A percentile compares a stretch with the other conserved stretches of the same genome.
Evolutionary conservation across 2,329 filamentous ascomycete species (phyloP).

Genomic region (Fusarium denticulatum): DNA sequence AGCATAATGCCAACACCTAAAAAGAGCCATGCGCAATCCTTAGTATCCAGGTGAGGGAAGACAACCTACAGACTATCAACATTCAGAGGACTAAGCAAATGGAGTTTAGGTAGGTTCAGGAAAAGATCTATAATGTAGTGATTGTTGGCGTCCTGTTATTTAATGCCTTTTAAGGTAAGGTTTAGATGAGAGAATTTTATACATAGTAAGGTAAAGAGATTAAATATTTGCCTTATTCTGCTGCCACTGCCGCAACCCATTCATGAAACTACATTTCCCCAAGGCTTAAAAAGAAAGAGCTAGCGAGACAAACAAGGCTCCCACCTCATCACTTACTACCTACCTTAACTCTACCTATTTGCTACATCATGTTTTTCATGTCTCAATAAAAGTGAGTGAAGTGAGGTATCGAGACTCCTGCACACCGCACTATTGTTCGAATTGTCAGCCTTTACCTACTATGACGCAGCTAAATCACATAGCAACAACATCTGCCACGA

Average conservation of each 20-base stretch:
- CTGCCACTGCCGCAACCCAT: not conserved
- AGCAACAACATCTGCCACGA: not conserved
- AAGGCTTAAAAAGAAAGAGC: not conserved
- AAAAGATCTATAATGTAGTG: not conserved
- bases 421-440: not conserved
- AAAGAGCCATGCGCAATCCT: not conserved
- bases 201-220: not conserved
- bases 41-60: not conserved
- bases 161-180: not conserved
- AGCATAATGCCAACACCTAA: not conserved
- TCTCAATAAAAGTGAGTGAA: not conserved
- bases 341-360: not conserved
- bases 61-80: not conserved
- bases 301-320: not conserved
- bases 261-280: not conserved
- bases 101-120: not conserved
- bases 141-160: not conserved
- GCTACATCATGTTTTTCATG: not conserved
- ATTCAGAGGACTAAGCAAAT: not conserved
- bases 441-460: not conserved
- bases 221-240: not conserved
- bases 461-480: not conserved
- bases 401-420: not conserved
- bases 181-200: not conserved
- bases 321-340: not conserved